phyloP scores from a whole-genome alignment of 768 basidiomycete species.

The Trametes punicea region DNA sequence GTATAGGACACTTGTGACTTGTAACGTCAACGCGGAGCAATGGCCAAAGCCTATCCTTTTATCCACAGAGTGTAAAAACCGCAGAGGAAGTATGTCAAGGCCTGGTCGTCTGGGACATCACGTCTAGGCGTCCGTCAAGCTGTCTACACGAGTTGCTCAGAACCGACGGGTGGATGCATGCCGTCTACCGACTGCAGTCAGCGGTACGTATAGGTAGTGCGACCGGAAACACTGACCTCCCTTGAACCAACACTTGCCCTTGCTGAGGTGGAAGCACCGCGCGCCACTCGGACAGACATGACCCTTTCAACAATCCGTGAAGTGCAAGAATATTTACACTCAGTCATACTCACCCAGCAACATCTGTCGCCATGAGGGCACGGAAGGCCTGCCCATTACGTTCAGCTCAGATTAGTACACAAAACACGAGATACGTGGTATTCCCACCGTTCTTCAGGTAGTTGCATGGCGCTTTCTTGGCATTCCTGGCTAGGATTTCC shows the following conservation, averaged over 20 bases:
- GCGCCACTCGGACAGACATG: constrained; percentile 75
- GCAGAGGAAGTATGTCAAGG: too few species aligned
- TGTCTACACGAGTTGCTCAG: not conserved
- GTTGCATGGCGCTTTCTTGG: constrained; percentile 85
- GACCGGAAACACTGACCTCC: constrained; percentile 43
- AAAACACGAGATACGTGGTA: not conserved
- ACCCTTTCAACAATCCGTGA: constrained; percentile 34
- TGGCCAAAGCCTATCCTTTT: too few species aligned
- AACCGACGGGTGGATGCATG: constrained; percentile 33
- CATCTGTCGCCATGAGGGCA: constrained; percentile 76
- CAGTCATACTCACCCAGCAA: constrained; percentile 49
- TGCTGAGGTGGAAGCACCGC: constrained; percentile 56
- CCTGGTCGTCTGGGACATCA: too few species aligned
- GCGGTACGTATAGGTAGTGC: not conserved
- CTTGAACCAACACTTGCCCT: constrained; percentile 89
- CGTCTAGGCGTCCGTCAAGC: too few species aligned
- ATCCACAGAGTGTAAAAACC: too few species aligned
- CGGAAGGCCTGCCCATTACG: constrained; percentile 48
- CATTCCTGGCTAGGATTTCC: constrained; percentile 65
- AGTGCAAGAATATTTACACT: not conserved
- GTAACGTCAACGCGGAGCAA: too few species aligned
- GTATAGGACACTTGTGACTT: too few species aligned
- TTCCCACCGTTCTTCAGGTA: constrained; percentile 74
- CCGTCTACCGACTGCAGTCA: constrained; percentile 30
- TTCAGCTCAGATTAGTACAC: not conserved